Evolutionary conservation across 306 rosid species (phyloP), one percentile per base, ranked within the genome.

Genomic region (Quercus rubra): DNA sequence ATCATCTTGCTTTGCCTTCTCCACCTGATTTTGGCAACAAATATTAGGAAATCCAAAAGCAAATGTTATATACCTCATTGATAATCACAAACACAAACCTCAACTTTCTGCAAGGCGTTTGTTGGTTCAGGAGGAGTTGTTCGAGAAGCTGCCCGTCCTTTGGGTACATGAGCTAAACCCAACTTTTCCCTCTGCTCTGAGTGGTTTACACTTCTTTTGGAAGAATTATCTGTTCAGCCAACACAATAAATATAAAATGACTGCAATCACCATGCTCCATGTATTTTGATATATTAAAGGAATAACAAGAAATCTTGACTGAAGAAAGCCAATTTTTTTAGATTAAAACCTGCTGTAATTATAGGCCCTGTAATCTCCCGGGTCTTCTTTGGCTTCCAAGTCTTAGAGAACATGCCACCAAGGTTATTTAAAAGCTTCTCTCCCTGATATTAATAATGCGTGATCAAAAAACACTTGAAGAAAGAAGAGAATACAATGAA

Each of bases 391-490:
- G 99, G 91, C 87, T 85, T 95, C 99, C 98, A 90, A 2, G 98
- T 79, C 86, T 52, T 91, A 19, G 99, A 82, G 79, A 96, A 93
- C 90, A 96, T 90, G 79, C 99, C 99, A 35, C 99, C 99, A 67
- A 96, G 99, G 87, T 85, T 88, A 83, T 87, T 92, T 46, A 96
- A 84, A 83, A 96, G 94, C 82, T 96, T 96, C 85, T 96, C 99
- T 41, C 99, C 99, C 98, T 95, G 85, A 76, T 64, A 76, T 55
- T 13, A 66, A 7, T 23, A 68, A 68, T 19, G 52, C 18, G 10
- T 68, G 11, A 33, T 19, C 9, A 35, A 68, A 67, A 33, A 35
- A 41, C 12, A 23, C 58, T 46, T 4, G 56, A 23, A 23, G 20
- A 46, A 38, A 21, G 58, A 23, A 46, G 15, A 30, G 30, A 63